These are phyloP conservation scores for Boletus mariae DNA, from an alignment of 1,284 basidiomycete species.

Conservation along the genomic window DNA sequence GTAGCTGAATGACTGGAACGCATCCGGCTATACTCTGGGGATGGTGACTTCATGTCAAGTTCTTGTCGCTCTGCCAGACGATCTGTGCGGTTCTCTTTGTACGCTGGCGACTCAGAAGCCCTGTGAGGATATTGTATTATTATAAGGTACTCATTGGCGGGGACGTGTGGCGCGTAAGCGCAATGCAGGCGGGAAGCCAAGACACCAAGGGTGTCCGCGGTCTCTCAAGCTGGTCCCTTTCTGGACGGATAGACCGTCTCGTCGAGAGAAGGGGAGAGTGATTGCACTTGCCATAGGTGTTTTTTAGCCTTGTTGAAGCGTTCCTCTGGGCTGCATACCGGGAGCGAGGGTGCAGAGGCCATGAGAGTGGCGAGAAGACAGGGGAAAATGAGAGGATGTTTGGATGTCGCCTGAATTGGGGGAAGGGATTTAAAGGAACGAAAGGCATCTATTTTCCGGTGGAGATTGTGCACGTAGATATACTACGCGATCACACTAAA, in stretches of 20 bases:
- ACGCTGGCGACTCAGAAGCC: conserved; percentile 31
- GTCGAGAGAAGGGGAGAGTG: conserved; percentile 4
- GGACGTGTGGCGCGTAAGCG: conserved; percentile 30
- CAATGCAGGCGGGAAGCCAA: conserved; percentile 17
- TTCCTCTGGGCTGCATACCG: conserved; percentile 25
- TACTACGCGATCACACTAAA: conserved; percentile 40
- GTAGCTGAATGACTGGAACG: conserved; percentile 18
- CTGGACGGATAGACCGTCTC: neutral
- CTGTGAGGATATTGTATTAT: conserved; percentile 20
- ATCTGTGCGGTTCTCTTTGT: conserved; percentile 22
- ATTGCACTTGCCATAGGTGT: conserved; percentile 32
- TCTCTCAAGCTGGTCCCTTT: too few species aligned
- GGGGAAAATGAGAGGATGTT: conserved; percentile 26
- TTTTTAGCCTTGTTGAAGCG: conserved; percentile 37
- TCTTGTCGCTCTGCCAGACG: conserved; percentile 14
- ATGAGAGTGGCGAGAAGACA: conserved; percentile 23
- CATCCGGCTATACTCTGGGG: conserved; percentile 21
- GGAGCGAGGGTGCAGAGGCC: conserved; percentile 25
- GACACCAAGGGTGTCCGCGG: too few species aligned
- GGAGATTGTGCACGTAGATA: conserved; percentile 40
- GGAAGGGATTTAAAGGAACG: conserved; percentile 33
- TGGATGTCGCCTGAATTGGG: conserved; percentile 20
- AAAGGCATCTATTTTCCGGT: conserved; percentile 30
- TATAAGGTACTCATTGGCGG: conserved; percentile 19
- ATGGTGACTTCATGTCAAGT: conserved; percentile 15